These are phyloP conservation scores for Cenchrus fungigraminus DNA, from an alignment of 176 grass and related monocot species.

Conservation along the genomic window DNA sequence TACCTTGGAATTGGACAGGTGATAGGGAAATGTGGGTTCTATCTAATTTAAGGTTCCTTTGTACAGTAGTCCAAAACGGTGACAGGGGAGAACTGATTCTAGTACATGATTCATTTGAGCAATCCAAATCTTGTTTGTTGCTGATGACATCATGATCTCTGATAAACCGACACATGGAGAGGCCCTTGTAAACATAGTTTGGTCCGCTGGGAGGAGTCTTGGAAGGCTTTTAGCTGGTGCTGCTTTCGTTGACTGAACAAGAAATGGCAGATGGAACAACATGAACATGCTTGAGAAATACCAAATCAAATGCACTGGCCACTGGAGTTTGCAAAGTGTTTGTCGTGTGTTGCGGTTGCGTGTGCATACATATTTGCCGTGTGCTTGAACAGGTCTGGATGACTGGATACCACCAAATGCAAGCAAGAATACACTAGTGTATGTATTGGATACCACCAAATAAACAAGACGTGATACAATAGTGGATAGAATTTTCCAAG, in stretches of 20 bases:
- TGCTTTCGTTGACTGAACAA: constrained; percentile 12
- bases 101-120: background rate
- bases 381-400: background rate
- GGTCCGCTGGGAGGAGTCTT: background rate
- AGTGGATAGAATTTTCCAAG: background rate
- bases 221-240: background rate
- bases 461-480: too few relatives aligned
- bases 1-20: background rate
- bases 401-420: too few relatives aligned
- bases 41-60: background rate
- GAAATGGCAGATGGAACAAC: too few relatives aligned
- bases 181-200: background rate
- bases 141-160: too few relatives aligned
- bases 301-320: too few relatives aligned
- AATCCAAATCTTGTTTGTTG: background rate
- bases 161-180: too few relatives aligned
- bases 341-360: too few relatives aligned
- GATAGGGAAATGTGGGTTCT: background rate
- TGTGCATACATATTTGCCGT: background rate
- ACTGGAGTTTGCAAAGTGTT: too few relatives aligned
- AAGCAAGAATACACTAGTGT: too few relatives aligned
- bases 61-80: background rate
- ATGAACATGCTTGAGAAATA: too few relatives aligned
- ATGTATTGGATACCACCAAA: too few relatives aligned
- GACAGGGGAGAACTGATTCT: background rate